Base-by-base conservation (phyloP, 768 basidiomycete species). In the Collybia mongolica region DNA sequence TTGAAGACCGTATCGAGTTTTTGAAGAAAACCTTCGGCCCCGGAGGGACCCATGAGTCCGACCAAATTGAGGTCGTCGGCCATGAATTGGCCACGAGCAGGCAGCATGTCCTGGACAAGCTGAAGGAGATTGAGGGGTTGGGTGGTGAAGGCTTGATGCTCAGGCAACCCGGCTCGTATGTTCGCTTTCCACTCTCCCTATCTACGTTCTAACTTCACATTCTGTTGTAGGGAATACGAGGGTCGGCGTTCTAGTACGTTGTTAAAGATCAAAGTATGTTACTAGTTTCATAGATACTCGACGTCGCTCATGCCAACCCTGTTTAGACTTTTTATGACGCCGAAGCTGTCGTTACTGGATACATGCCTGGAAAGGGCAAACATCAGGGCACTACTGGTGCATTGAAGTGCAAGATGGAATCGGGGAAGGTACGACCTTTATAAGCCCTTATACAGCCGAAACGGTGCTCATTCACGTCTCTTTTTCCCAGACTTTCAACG, bases 81-180 rank as follows among this genome's bases (percentile, higher is more conserved):
- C 82, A 84, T 18, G 71, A 70, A 50, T 48, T 67, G 37, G 80
- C 73, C 7, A 70, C 60, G 53, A 63, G 60, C 55, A 69, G 72
- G n/a, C 61, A 77, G 18, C 81, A 84, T 54, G 79, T 84, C 1
- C 65, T 82, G 1, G 71, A 78, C 44, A 75, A 73, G 55, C 69
- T 84, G 48, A 77, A 79, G 57, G 77, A 78, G 57, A 61, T 84
- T 8, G 81, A 84, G 58, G 61, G 58, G 5, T 55, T 80, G 11
- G 81, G 82, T 11, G 82, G 81, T 1, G 81, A 84, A 59, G 82
- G 82, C 1, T 53, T 84, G 15, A 84, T 84, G 82, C 65, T 83
- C 22, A 65, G 81, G 9, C 71, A 71, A 48, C 73, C 81, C 5
- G 65, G 60, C 28, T 82, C 80, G 75, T 79, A 52, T 44, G 74